Conservation (phyloP, 371 early-diverging fungal genomes). For the Lichtheimia ramosa region DNA sequence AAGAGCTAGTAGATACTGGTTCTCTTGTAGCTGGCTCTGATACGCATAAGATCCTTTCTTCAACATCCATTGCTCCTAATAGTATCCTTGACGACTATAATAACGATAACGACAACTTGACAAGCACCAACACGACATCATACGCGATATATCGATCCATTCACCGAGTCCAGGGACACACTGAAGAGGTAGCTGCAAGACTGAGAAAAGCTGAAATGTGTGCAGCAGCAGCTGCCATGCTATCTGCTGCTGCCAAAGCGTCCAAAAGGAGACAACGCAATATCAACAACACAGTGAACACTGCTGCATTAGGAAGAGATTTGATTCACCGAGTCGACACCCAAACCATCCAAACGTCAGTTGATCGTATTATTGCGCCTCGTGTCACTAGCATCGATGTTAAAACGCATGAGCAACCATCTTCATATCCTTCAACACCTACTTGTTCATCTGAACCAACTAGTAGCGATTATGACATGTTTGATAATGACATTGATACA, state of each 20-base stretch:
- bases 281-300: not conserved
- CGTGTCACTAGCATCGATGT: not conserved
- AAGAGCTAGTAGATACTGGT: not conserved
- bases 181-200: no score
- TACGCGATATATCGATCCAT: no score
- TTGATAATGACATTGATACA: no score
- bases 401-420: not conserved
- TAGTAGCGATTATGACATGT: no score
- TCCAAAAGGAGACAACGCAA: not conserved
- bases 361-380: not conserved
- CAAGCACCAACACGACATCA: no score
- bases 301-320: conserved; percentile 1
- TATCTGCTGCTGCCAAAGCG: conserved; percentile 19
- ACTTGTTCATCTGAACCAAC: no score
- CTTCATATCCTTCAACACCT: not conserved
- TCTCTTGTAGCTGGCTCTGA: no score
- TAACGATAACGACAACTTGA: no score
- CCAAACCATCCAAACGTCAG: not conserved
- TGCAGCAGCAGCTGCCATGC: conserved; percentile 18
- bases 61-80: no score
- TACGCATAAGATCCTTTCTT: no score
- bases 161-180: no score
- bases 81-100: no score
- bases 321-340: conserved; percentile 7
- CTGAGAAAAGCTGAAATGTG: conserved; percentile 17